Base-by-base conservation (phyloP, 148 eudicot genomes). In the Spergularia marina region DNA sequence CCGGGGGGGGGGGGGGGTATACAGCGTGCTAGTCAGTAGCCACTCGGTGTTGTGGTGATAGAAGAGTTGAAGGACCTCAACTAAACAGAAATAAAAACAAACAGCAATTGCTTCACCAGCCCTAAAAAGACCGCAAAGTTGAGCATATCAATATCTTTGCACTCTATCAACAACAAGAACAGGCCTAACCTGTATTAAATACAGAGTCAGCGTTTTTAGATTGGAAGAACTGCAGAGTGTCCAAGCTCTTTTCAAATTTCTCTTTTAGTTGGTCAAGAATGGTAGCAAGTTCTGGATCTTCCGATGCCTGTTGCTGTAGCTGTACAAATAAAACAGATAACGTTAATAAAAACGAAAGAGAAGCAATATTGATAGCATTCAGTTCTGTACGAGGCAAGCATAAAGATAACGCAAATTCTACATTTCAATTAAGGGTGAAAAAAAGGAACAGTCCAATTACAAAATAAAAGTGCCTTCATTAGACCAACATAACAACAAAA, bases 131-230 rank as follows among this genome's bases (percentile, higher is more conserved):
- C 49, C 7, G 3, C 7, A 44, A 4, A 44, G 49, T 44, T 44
- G 10, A 44, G 49, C 7, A 6, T 4, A 4, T 44, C 49, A 4
- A 44, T 9, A 44, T 6, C 8, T 44, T 44, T 44, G 10, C 16
- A 68, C 17, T 68, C n/a, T 10, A n/a, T 13, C 56, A 0, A n/a
- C 3, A 68, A 18, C 30, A 4, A 68, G 52, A 18, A 65, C 47
- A 72, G 23, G 74, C 65, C 84, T n/a, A 68, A 92, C 98, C 99
- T 83, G 96, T 92, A 82, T 86, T 92, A 72, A 95, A 95, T 41
- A 95, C 80, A 77, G n/a, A 83, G 71, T 95, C 96, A 10, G 99
- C 84, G 82, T 89, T 95, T 74, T 71, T 90, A 53, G 91, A 68
- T 76, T 95, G 99, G 78, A 89, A 87, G 80, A 41, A 71, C 75